Base-by-base conservation (phyloP, 1,284 basidiomycete genomes). In the Marasmius tenuissimus region DNA sequence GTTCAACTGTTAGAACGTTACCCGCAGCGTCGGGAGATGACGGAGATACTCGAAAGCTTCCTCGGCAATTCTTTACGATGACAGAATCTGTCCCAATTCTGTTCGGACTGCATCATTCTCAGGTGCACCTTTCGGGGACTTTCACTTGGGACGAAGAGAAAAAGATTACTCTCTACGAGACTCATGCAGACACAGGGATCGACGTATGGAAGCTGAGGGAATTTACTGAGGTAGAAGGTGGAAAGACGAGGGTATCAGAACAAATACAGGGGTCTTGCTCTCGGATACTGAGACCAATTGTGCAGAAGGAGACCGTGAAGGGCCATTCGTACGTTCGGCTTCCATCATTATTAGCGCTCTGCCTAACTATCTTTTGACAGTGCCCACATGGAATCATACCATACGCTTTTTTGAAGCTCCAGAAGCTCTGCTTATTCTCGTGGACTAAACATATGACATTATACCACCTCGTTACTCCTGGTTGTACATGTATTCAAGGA, bases 121-220 rank as follows among this genome's bases (percentile, higher is more conserved):
- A 67, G 14, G 71, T 78, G 4, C 54, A 64, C 7, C 51, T 77
- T 34, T 58, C 56, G 35, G 77, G 75, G 1, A 73, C 72, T 9
- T 62, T 76, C 10, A 73, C 75, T 1, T 77, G 73, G 74, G 73
- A 76, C 47, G 67, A 73, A 34, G 54, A 65, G 3, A 61, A 64
- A 3, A 68, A 66, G 37, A 27, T 69, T 11, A 59, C 69, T 18
- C 61, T 78, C 37, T 77, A 76, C 54, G 76, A 77, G 58, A 72
- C 66, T 40, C 58, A 66, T 22, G 61, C 69, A 2, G 66, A 65
- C 33, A 61, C 60, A 0, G 71, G 71, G 2, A 67, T 76, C 33
- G 58, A 62, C 50, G 70, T 76, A 3, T 73, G 72, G 74, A 76
- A 76, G 58, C 40, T 74, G 50, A 67, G 74, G 16, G 66, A 62